Evolutionary conservation across 805 yeast genomes (phyloP).

Genomic region (Yarrowia osloensis): DNA sequence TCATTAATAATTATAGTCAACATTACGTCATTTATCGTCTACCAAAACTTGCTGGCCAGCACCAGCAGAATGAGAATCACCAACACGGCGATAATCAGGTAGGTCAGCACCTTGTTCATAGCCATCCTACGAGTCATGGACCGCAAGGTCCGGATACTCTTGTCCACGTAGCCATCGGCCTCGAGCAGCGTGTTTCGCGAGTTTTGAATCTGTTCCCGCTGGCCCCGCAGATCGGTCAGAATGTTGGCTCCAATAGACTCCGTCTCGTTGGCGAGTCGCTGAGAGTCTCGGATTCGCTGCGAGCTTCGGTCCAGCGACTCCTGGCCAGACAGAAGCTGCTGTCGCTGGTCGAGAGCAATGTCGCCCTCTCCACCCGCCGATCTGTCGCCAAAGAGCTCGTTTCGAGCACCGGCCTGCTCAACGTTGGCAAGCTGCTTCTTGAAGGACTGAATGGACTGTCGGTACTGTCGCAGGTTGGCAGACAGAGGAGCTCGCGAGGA

Average conservation of each 20-base stretch:
- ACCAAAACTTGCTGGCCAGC: constrained; percentile 77
- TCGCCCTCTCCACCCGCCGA: constrained; percentile 42
- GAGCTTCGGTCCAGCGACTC: constrained; percentile 79
- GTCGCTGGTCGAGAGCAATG: constrained; percentile 67
- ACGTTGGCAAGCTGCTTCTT: constrained; percentile 54
- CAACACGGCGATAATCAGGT: constrained; percentile 87
- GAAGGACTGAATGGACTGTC: constrained; percentile 56
- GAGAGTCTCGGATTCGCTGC: constrained; percentile 82
- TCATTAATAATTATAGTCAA: background rate
- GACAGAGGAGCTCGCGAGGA: constrained; percentile 68
- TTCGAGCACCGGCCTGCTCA: constrained; percentile 71
- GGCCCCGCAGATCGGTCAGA: constrained; percentile 83
- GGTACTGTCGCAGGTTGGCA: constrained; percentile 73
- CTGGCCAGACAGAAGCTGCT: constrained; percentile 73
- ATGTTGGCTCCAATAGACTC: constrained; percentile 90
- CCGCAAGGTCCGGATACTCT: constrained; percentile 79
- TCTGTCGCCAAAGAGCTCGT: constrained; percentile 67
- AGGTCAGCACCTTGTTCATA: constrained; percentile 85
- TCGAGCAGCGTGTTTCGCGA: constrained; percentile 83
- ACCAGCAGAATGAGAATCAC: constrained; percentile 80
- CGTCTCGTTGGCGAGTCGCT: constrained; percentile 88
- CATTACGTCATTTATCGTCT: constrained; percentile 23
- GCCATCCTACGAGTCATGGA: constrained; percentile 92
- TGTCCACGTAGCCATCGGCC: constrained; percentile 92
- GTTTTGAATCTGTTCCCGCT: constrained; percentile 86